Base-by-base conservation (phyloP, 768 basidiomycete species). In the Chiua virens region DNA sequence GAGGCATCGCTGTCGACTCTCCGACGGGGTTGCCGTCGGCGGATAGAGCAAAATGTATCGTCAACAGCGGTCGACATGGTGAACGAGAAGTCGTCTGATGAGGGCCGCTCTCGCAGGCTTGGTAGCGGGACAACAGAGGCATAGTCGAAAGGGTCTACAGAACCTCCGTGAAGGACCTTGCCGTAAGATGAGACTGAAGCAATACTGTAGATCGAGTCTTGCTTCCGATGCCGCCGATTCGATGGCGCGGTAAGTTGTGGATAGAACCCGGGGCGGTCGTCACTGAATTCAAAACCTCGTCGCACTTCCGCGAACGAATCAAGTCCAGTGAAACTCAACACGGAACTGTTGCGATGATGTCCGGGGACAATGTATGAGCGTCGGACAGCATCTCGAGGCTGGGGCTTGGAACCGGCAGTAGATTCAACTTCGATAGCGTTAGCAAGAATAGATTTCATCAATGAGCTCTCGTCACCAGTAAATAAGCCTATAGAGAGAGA, bases 171-270 rank as follows among this genome's bases (percentile, higher is more conserved):
- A 53, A 87, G 71, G 32, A 87, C 80, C 3, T 75, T 74, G 4
- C 90, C 89, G 52, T 87, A 89, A 0, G 89, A 90, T 0, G 89
- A 91, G 5, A 91, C 79, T 0, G 89, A 90, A 0, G 86, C 85
- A 45, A 92, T 84, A 60, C 86, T 89, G 67, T 85, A 79, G 13
- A 82, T 45, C 0, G 88, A 88, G 34, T 85, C 83, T 14, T 78
- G 79, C 42, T 72, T 74, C 9, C n/a, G n/a, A n/a, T 85, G 80
- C 40, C 62, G 68, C 14, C 50, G 66, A 22, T 71, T 72, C 17
- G 71, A 72, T 30, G 67, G 51, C 10, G 71, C 68, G 3, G 64
- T 68, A 25, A 75, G 68, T 11, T 81, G 79, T 1, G 85, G 84
- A 59, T 87, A 89, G 65, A 87, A 89, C 2, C 78, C 71, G 2